A percentile compares a stretch with the other conserved stretches of the same genome.
Conservation (phyloP, 495 filamentous ascomycete species). For the Thermothielavioides terrestris region DNA sequence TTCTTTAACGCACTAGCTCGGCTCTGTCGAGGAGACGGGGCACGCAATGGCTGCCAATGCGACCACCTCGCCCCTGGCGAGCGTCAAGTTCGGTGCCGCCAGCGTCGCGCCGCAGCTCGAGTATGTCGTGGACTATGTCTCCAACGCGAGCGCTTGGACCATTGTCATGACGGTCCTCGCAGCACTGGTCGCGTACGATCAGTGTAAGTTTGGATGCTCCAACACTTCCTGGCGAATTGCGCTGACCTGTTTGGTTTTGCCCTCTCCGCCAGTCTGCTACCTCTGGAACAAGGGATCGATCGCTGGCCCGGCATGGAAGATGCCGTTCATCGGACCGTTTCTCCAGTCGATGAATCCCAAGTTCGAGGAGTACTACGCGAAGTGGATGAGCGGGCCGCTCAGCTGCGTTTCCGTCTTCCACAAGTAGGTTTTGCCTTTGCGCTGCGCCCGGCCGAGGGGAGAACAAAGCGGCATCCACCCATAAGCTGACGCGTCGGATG, state of each 20-base stretch:
- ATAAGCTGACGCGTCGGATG: neutral
- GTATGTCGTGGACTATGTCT: conserved; percentile 34
- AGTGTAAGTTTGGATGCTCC: conserved; percentile 49
- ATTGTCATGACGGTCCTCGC: conserved; percentile 57
- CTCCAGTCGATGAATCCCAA: conserved; percentile 85
- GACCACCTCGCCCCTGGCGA: conserved; percentile 65
- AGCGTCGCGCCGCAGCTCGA: conserved; percentile 37
- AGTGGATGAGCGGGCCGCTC: conserved; percentile 84
- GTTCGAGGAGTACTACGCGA: conserved; percentile 79
- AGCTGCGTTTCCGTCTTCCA: conserved; percentile 99
- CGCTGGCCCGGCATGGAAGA: conserved; percentile 71
- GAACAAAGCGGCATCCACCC: too few species aligned
- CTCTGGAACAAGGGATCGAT: conserved; percentile 79
- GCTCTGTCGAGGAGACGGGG: neutral
- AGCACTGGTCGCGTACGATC: conserved; percentile 72
- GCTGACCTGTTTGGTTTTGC: too few species aligned
- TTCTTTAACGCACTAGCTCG: too few species aligned
- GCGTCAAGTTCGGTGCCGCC: conserved; percentile 45
- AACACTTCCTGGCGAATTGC: neutral
- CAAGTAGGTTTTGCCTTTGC: too few species aligned
- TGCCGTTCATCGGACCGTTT: conserved; percentile 95
- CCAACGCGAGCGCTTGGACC: conserved; percentile 54
- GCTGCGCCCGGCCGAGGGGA: too few species aligned
- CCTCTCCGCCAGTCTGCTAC: conserved; percentile 60
- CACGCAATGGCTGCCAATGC: conserved; percentile 54